Evolutionary conservation across 2,329 filamentous ascomycete genomes (phyloP), one percentile per base, ranked within the genome.

Genomic region (Phyllosticta paracitricarpa): DNA sequence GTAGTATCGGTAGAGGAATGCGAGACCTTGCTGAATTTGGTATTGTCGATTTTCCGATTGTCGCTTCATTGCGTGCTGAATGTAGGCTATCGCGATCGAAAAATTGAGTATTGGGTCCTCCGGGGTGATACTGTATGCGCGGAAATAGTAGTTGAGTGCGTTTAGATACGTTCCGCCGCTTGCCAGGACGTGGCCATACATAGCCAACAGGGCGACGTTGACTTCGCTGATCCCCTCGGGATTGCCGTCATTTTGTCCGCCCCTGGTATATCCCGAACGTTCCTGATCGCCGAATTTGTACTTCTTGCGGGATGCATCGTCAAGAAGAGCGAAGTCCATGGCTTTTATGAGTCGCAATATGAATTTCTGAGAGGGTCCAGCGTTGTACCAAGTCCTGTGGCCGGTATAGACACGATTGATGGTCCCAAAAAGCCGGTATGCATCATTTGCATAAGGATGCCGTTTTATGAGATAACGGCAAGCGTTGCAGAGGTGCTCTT

Each of bases 11-110:
- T 87, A 84, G 62, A 97, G 75, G 68, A 96, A 97, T 0, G 86
- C 80, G 57, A 97, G 81, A 0, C 91, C 94, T 72, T 97, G 92
- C 65, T 90, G 81, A 52, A 97, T 85, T 51, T 91, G 84, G 69
- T 89, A 93, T 70, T 97, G 93, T 1, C 94, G 81, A 71, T 97
- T 97, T 56, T 93, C 90, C 0, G 88, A 86, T 72, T 96, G 90
- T 2, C 93, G 84, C 73, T 97, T 97, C 69, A 97, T 82, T 0
- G 89, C 87, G 71, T 94, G 89, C 72, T 97, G 90, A 51, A 97
- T 83, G 72, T 96, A 97, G 30, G 87, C 68, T 2, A 72, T 64
- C 8, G 87, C 91, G 25, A 97, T 86, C 67, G 84, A 89, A 10
- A 99, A 82, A 64, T 91, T 88, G 65, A 97, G 83, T 68, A 89